phyloP scores from a whole-genome alignment of 75 land plant genomes.

The Pinus albicaulis region DNA sequence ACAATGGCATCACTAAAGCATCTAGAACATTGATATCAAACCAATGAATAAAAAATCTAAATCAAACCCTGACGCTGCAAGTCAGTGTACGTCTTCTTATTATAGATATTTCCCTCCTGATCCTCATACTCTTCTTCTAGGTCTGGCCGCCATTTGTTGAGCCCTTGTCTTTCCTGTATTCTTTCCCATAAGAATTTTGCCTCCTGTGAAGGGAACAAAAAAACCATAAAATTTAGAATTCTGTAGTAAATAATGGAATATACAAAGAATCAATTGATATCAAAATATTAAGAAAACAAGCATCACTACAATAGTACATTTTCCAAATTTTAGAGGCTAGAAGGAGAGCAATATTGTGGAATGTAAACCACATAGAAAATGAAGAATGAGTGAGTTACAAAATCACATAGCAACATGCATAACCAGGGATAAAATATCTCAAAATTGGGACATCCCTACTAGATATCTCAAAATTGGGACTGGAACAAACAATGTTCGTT shows the following conservation, averaged over 20 bases:
- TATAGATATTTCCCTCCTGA: constrained; percentile 93
- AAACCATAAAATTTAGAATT: neutral
- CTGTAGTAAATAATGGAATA: neutral
- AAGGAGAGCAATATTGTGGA: too few species aligned
- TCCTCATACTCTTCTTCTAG: constrained; percentile 99
- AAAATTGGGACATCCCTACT: too few species aligned
- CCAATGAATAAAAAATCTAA: constrained; percentile 22
- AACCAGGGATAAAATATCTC: too few species aligned
- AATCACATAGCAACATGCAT: too few species aligned
- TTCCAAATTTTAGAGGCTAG: neutral
- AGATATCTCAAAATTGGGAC: too few species aligned
- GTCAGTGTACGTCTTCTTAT: constrained; percentile 98
- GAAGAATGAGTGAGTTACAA: too few species aligned
- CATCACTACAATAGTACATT: neutral
- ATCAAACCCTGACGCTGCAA: constrained; percentile 97
- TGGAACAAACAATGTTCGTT: too few species aligned
- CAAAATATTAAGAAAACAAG: neutral
- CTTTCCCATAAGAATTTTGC: constrained; percentile 90
- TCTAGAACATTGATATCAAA: neutral
- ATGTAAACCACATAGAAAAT: too few species aligned
- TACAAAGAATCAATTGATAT: neutral
- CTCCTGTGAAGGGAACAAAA: constrained; percentile 52
- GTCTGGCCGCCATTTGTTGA: constrained; percentile 98
- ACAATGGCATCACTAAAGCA: too few species aligned
- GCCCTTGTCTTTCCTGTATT: constrained; percentile 88